Conservation (phyloP, 2,329 filamentous ascomycete species). For the Phialocephala subalpina region DNA sequence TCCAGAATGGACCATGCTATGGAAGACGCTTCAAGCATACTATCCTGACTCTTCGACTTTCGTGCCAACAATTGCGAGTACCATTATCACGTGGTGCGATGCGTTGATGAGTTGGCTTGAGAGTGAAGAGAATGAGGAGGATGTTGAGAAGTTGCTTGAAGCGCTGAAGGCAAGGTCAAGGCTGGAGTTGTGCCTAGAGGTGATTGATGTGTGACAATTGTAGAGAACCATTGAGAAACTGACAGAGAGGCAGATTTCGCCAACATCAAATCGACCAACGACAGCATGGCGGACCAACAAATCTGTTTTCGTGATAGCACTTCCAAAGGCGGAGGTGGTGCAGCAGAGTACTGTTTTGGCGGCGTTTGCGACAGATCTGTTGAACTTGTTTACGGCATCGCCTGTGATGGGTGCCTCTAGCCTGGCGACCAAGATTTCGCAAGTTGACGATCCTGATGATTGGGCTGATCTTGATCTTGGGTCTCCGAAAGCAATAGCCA, state of each 20-base stretch:
- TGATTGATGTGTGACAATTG: background rate
- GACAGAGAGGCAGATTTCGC: conserved; percentile 31
- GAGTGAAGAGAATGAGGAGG: conserved; percentile 48
- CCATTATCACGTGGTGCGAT: conserved; percentile 51
- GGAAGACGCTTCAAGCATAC: conserved; percentile 46
- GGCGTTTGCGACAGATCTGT: conserved; percentile 44
- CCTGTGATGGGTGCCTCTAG: conserved; percentile 9
- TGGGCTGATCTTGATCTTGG: conserved; percentile 55
- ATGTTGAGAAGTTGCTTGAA: conserved; percentile 54
- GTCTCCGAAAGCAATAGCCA: conserved; percentile 20
- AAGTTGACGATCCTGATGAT: conserved; percentile 46
- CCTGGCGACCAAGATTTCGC: conserved; percentile 8
- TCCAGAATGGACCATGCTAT: conserved; percentile 54
- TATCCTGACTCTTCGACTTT: conserved; percentile 53
- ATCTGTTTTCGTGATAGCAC: conserved; percentile 48
- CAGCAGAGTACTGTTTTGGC: conserved; percentile 32
- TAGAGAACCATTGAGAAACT: background rate
- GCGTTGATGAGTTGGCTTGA: conserved; percentile 52
- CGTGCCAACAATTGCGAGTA: conserved; percentile 47
- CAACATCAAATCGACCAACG: conserved; percentile 39
- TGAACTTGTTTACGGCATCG: conserved; percentile 44
- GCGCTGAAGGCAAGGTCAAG: conserved; percentile 27
- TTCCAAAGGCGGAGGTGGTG: conserved; percentile 47
- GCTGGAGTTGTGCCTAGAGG: conserved; percentile 27
- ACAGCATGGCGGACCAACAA: conserved; percentile 50